These are phyloP conservation scores for Penicillium italicum DNA, from an alignment of 2,329 filamentous ascomycete species.

Conservation along the genomic window DNA sequence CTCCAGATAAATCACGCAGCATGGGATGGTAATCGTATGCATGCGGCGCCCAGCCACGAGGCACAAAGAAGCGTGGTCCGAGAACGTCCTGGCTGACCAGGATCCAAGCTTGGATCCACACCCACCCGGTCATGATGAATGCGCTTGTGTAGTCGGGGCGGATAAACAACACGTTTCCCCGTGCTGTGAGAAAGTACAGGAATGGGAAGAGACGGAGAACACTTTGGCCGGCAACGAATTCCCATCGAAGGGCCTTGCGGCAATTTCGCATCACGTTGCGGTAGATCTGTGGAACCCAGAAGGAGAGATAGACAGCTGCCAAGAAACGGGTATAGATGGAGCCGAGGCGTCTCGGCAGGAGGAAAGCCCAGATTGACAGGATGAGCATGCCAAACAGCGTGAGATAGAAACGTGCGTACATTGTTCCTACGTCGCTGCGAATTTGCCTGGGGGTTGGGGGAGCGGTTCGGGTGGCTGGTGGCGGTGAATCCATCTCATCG, in stretches of 20 bases:
- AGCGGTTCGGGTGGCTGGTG: slow-evolving; percentile 31
- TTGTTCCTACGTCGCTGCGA: slow-evolving; percentile 52
- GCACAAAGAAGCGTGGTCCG: slow-evolving; percentile 82
- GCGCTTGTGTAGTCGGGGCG: slow-evolving; percentile 65
- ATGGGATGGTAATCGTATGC: slow-evolving; percentile 92
- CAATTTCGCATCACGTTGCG: slow-evolving; percentile 89
- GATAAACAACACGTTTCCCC: slow-evolving; percentile 77
- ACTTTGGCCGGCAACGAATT: slow-evolving; percentile 82
- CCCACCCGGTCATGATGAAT: slow-evolving; percentile 65
- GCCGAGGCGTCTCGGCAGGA: slow-evolving; percentile 53
- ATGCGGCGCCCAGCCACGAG: slow-evolving; percentile 61
- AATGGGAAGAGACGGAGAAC: slow-evolving; percentile 73
- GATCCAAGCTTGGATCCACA: slow-evolving; percentile 79
- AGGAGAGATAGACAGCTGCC: slow-evolving; percentile 73
- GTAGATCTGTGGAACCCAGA: slow-evolving; percentile 89
- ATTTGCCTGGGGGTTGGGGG: slow-evolving; percentile 34
- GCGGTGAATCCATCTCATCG: slow-evolving; percentile 34
- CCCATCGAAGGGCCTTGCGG: slow-evolving; percentile 84
- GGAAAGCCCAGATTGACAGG: slow-evolving; percentile 56
- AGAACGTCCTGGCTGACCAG: slow-evolving; percentile 80
- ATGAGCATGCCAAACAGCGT: slow-evolving; percentile 56
- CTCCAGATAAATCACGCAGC: slow-evolving; percentile 52
- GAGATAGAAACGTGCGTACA: slow-evolving; percentile 62
- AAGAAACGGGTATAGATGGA: slow-evolving; percentile 60
- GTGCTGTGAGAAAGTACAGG: slow-evolving; percentile 76